Percentiles rank a stretch among this genome's conserved stretches.
phyloP scores from a whole-genome alignment of 2,329 filamentous ascomycete genomes.

The Alternaria arborescens region DNA sequence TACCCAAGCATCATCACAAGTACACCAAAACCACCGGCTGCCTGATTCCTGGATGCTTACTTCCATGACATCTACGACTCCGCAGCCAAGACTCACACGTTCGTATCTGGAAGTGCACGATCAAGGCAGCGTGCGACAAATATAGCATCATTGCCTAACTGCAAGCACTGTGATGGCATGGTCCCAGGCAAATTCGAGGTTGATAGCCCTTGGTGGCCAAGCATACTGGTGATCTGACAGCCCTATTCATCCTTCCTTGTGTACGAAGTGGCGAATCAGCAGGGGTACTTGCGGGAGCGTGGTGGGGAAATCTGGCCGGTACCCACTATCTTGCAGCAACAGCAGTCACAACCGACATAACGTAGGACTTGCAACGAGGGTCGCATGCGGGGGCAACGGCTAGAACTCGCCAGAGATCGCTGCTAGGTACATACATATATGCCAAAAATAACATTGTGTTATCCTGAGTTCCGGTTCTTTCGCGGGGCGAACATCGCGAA shows the following conservation, averaged over 20 bases:
- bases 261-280: background rate
- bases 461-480: background rate
- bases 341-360: background rate
- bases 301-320: background rate
- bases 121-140: background rate
- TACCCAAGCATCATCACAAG: background rate
- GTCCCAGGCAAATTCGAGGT: background rate
- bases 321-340: background rate
- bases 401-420: background rate
- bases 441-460: background rate
- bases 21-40: background rate
- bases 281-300: background rate
- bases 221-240: background rate
- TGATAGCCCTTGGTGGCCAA: background rate
- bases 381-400: background rate
- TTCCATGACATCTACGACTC: conserved; percentile 16
- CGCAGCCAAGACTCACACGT: conserved; percentile 4
- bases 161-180: too few species aligned
- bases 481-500: background rate
- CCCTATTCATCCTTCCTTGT: background rate
- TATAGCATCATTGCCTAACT: background rate
- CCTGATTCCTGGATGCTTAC: background rate
- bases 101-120: background rate
- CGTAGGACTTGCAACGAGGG: background rate
- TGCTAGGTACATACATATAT: background rate